A percentile compares a stretch with the other conserved stretches of the same genome.
Evolutionary conservation across 257 asterid species (phyloP).

Genomic region (Mentha longifolia): DNA sequence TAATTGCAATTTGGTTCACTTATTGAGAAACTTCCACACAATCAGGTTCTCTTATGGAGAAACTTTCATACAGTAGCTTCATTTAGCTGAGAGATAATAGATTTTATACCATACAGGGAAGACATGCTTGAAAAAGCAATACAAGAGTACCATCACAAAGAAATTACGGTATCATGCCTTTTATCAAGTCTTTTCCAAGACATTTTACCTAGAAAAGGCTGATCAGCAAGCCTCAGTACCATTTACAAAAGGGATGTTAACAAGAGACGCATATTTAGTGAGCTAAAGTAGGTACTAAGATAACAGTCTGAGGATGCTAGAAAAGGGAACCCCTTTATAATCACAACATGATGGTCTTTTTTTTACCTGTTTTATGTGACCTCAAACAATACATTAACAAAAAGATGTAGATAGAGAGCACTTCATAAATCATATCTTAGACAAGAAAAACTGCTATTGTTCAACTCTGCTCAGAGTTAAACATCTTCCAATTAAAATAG

Average conservation of each 20-base stretch:
- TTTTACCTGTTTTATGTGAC: neutral
- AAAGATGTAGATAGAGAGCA: neutral
- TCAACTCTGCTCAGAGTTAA: neutral
- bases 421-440: too few relatives aligned
- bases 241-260: neutral
- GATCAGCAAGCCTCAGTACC: constrained; percentile 1
- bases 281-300: constrained; percentile 7
- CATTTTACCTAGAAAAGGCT: constrained; percentile 8
- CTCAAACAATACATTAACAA: neutral
- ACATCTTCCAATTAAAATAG: neutral
- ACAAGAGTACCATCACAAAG: neutral
- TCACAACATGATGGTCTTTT: neutral
- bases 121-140: constrained; percentile 17
- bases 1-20: constrained; percentile 7
- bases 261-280: neutral
- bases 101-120: constrained; percentile 23
- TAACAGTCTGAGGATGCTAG: constrained; percentile 14
- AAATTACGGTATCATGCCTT: neutral
- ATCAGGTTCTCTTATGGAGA: constrained; percentile 3
- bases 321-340: constrained; percentile 11
- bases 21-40: neutral
- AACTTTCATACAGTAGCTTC: constrained; percentile 10
- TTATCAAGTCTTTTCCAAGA: too few relatives aligned
- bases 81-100: constrained; percentile 22
- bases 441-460: too few relatives aligned